phyloP scores from a whole-genome alignment of 176 grass and related monocot species.

The Typha latifolia region DNA sequence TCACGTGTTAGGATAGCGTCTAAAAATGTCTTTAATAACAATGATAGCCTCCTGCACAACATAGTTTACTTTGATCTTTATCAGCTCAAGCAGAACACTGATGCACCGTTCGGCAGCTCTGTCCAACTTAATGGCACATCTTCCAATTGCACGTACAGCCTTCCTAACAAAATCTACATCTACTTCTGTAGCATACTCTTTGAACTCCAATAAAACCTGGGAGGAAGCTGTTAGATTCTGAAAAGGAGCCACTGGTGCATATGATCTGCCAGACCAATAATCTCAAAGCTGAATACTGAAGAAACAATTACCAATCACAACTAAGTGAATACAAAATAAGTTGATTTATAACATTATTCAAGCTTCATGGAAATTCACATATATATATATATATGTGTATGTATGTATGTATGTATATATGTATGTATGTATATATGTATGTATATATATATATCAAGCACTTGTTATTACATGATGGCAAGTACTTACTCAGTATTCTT shows the following conservation, averaged over 20 bases:
- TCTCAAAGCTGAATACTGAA: neutral
- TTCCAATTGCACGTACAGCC: constrained; percentile 93
- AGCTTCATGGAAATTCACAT: no score
- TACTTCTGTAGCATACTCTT: constrained; percentile 98
- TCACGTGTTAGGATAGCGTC: constrained; percentile 98
- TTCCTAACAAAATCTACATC: constrained; percentile 97
- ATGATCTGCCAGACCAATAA: neutral
- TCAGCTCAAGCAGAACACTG: constrained; percentile 92
- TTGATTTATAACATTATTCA: neutral
- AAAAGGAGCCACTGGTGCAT: constrained; percentile 3
- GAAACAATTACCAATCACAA: neutral
- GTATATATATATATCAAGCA: no score
- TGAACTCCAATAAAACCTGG: constrained; percentile 92
- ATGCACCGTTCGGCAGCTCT: constrained; percentile 93
- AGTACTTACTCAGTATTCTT: no score
- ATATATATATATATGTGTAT: no score
- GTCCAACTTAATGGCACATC: constrained; percentile 93
- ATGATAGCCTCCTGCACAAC: constrained; percentile 99
- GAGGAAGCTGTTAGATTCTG: constrained; percentile 23
- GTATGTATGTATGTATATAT: no score
- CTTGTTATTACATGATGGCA: no score
- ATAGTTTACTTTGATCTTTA: constrained; percentile 99
- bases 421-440: no score
- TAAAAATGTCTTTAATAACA: constrained; percentile 97
- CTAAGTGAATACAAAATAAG: neutral